Evolutionary conservation across 2,329 filamentous ascomycete species (phyloP).

Genomic region (Aspergillus calidoustus): DNA sequence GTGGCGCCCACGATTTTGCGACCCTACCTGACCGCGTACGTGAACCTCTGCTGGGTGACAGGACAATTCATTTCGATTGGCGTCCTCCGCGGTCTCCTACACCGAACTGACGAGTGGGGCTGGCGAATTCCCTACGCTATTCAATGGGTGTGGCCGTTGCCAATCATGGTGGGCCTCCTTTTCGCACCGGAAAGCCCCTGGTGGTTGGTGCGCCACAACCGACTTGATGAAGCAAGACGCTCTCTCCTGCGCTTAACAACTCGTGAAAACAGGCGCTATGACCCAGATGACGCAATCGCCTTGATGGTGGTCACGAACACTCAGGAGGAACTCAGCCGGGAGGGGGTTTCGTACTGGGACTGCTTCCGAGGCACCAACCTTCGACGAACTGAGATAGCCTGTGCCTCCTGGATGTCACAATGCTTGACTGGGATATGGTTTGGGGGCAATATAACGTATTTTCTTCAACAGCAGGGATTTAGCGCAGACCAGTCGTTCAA

Average conservation of each 20-base stretch:
- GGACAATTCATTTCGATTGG: constrained; percentile 53
- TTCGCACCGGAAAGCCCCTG: constrained; percentile 53
- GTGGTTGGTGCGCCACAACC: constrained; percentile 50
- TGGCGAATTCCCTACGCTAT: constrained; percentile 54
- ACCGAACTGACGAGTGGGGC: constrained; percentile 49
- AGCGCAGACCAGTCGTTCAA: not conserved
- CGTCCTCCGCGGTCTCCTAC: constrained; percentile 49
- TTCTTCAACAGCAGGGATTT: not conserved
- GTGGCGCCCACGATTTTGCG: constrained; percentile 45
- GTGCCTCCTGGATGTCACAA: constrained; percentile 41
- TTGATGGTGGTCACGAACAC: constrained; percentile 46
- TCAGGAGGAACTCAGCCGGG: constrained; percentile 28
- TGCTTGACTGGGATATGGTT: constrained; percentile 35
- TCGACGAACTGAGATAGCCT: constrained; percentile 49
- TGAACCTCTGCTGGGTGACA: constrained; percentile 48
- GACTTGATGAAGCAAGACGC: constrained; percentile 38
- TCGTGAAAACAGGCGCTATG: constrained; percentile 24
- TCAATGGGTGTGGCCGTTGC: constrained; percentile 56
- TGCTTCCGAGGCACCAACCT: constrained; percentile 37
- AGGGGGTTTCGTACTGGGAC: constrained; percentile 31
- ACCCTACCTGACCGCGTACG: constrained; percentile 45
- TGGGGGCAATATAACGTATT: constrained; percentile 35
- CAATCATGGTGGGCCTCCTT: constrained; percentile 47
- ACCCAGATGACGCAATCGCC: constrained; percentile 36
- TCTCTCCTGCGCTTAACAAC: constrained; percentile 37